Evolutionary conservation across 2,329 filamentous ascomycete genomes (phyloP).

Genomic region (Aaosphaeria arxii): DNA sequence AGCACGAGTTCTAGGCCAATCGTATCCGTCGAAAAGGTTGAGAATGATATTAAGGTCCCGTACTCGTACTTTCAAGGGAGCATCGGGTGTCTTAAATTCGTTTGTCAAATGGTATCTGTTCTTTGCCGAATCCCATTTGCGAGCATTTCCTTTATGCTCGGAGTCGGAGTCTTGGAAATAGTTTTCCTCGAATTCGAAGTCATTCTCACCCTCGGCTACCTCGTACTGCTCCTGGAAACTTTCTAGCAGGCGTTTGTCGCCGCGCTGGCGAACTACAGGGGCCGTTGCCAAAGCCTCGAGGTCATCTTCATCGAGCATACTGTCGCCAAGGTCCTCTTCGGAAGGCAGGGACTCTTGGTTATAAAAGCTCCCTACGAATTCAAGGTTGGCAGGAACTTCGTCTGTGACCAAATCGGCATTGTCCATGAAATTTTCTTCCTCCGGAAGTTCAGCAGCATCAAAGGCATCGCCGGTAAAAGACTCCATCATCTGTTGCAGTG

Average conservation of each 20-base stretch:
- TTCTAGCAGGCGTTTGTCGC: conserved; percentile 41
- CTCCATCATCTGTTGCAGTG: conserved; percentile 81
- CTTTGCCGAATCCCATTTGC: conserved; percentile 74
- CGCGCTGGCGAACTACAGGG: conserved; percentile 27
- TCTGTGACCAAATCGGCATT: conserved; percentile 39
- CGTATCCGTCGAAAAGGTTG: conserved; percentile 97
- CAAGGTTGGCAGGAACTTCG: conserved; percentile 37
- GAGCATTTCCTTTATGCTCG: conserved; percentile 63
- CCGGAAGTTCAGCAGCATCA: conserved; percentile 57
- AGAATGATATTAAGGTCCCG: conserved; percentile 92
- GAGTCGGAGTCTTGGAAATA: conserved; percentile 66
- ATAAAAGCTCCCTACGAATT: conserved; percentile 57
- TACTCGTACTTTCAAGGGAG: conserved; percentile 73
- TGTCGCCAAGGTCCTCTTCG: conserved; percentile 41
- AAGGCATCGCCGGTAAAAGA: conserved; percentile 89
- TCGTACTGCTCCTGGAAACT: conserved; percentile 55
- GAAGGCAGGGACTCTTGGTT: conserved; percentile 41
- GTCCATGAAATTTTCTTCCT: conserved; percentile 40
- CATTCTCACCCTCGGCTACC: conserved; percentile 55
- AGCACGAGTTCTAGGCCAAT: conserved; percentile 86
- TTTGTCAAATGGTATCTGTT: conserved; percentile 71
- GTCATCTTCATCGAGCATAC: conserved; percentile 40
- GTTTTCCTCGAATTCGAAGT: conserved; percentile 72
- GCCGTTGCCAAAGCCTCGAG: conserved; percentile 34
- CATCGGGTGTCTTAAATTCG: conserved; percentile 58